Percentiles rank a stretch among this genome's conserved stretches.
These are phyloP conservation scores for Talaromyces sp. DNA, from an alignment of 2,329 filamentous ascomycete species.

Conservation along the genomic window DNA sequence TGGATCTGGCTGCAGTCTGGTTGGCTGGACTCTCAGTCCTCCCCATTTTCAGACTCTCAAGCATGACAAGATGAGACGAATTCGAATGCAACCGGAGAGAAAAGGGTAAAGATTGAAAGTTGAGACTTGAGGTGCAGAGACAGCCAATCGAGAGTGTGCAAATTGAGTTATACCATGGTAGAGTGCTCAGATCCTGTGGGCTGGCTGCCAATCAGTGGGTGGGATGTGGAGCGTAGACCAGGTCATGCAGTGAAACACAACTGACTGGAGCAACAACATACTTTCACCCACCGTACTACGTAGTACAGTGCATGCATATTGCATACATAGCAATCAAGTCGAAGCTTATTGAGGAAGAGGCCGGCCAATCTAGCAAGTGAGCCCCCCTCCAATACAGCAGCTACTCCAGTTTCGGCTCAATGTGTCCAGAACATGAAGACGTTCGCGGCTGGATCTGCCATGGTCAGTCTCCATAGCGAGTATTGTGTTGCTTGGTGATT, in stretches of 20 bases:
- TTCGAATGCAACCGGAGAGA: not conserved
- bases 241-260: conserved; percentile 16
- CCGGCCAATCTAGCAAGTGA: not conserved
- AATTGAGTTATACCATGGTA: not conserved
- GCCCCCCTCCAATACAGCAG: not conserved
- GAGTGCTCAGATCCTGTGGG: conserved; percentile 1
- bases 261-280: not conserved
- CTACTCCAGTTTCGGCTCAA: not conserved
- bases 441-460: conserved; percentile 1
- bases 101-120: not conserved
- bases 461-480: not conserved
- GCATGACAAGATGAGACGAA: not conserved
- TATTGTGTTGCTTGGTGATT: not conserved
- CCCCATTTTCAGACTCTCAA: not conserved
- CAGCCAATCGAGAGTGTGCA: not conserved
- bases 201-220: not conserved
- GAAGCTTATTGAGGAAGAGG: conserved; percentile 9
- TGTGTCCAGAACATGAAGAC: not conserved
- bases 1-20: not conserved
- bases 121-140: not conserved
- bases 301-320: not conserved
- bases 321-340: not conserved
- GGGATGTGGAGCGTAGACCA: not conserved
- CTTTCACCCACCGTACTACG: not conserved
- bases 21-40: not conserved